Evolutionary conservation across 164 flowering plant species (phyloP).

Genomic region (Dillenia suffruticosa): DNA sequence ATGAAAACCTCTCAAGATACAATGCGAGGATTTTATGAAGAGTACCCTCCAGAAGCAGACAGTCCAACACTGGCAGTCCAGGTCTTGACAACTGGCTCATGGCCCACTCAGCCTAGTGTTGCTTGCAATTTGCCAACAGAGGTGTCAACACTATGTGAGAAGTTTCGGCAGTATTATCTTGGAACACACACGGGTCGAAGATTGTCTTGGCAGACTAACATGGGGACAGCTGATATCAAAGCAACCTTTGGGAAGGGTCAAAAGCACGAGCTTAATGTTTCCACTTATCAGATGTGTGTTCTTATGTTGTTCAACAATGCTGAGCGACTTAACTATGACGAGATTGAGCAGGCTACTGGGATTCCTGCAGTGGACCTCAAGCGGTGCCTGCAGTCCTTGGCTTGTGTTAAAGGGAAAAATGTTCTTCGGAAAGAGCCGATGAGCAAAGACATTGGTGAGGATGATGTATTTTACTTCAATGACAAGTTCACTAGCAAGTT

Average conservation of each 20-base stretch:
- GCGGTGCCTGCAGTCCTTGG: conserved; percentile 63
- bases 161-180: conserved; percentile 47
- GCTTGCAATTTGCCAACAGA: conserved; percentile 77
- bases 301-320: conserved; percentile 58
- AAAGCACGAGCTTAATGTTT: conserved; percentile 89
- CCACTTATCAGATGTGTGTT: conserved; percentile 75
- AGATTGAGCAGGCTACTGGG: conserved; percentile 63
- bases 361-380: conserved; percentile 56
- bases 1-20: conserved; percentile 89
- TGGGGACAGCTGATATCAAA: conserved; percentile 57
- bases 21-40: conserved; percentile 53
- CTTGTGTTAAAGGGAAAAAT: conserved; percentile 68
- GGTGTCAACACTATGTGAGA: conserved; percentile 46
- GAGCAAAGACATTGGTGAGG: conserved; percentile 92
- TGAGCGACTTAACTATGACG: conserved; percentile 38
- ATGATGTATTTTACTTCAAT: conserved; percentile 74
- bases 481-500: conserved; percentile 84
- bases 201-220: conserved; percentile 58
- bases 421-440: conserved; percentile 87
- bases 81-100: conserved; percentile 62
- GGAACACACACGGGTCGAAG: conserved; percentile 59
- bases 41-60: conserved; percentile 51
- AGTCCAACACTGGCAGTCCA: conserved; percentile 67
- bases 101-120: conserved; percentile 59
- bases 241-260: conserved; percentile 71